Conservation (phyloP, 805 yeast genomes). For the Saccharomycopsis fodiens region DNA sequence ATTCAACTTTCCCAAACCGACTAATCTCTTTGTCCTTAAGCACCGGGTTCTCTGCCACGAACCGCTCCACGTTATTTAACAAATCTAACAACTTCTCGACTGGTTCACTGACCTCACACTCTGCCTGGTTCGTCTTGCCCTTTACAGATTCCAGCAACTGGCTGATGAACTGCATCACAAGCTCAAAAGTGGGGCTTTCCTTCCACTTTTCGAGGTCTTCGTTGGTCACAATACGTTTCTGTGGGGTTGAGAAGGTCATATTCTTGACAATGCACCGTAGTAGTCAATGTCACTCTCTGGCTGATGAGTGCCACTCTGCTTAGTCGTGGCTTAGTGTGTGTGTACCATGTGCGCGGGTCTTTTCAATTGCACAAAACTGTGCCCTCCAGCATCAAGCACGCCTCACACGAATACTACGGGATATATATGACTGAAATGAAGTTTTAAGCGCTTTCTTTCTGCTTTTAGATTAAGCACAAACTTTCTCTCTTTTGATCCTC, state of each 20-base stretch:
- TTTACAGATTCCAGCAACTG: conserved; percentile 55
- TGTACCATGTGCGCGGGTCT: too few species aligned
- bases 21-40: conserved; percentile 51
- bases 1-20: conserved; percentile 88
- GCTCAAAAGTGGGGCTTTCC: conserved; percentile 40
- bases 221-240: conserved; percentile 43
- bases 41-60: conserved; percentile 60
- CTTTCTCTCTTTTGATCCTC: too few species aligned
- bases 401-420: too few species aligned
- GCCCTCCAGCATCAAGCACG: too few species aligned
- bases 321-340: neutral
- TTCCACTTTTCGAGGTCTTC: conserved; percentile 61
- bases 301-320: neutral
- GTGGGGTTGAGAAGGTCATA: conserved; percentile 23
- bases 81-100: conserved; percentile 31
- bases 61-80: conserved; percentile 37
- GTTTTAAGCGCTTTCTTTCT: too few species aligned
- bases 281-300: neutral
- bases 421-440: too few species aligned
- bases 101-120: conserved; percentile 30
- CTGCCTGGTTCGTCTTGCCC: conserved; percentile 48
- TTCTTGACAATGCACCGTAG: too few species aligned
- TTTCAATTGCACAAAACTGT: too few species aligned
- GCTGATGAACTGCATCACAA: conserved; percentile 46
- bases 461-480: too few species aligned